A percentile compares a stretch with the other conserved stretches of the same genome.
phyloP scores from a whole-genome alignment of 768 basidiomycete genomes.

The Dendrothele bispora region DNA sequence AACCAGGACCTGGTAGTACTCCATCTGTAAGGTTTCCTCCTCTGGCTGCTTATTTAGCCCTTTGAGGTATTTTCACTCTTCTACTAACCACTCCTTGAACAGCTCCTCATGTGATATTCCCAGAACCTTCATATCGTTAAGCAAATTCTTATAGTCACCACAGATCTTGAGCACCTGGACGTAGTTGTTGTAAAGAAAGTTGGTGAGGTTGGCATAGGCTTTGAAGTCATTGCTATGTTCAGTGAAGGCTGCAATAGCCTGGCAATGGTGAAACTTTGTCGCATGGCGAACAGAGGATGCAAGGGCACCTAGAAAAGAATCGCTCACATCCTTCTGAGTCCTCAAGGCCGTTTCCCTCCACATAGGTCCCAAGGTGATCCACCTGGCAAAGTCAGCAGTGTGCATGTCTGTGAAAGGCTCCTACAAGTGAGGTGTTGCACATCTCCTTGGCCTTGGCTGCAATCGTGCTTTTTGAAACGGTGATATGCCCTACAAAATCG shows the following conservation, averaged over 20 bases:
- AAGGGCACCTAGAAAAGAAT: constrained; percentile 17
- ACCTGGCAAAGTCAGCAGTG: constrained; percentile 22
- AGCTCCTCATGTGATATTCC: neutral
- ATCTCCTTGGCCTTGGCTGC: too few relatives aligned
- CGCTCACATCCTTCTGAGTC: constrained; percentile 19
- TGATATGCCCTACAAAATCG: too few relatives aligned
- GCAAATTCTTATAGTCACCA: neutral
- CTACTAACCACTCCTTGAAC: constrained; percentile 9
- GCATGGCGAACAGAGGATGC: constrained; percentile 10
- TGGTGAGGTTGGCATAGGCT: neutral
- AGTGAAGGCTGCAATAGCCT: too few relatives aligned
- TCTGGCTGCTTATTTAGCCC: constrained; percentile 10
- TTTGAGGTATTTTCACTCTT: constrained; percentile 15
- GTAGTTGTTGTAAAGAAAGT: constrained; percentile 13
- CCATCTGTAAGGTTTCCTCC: constrained; percentile 12
- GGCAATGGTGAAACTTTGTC: constrained; percentile 15
- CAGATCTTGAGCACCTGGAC: constrained; percentile 7
- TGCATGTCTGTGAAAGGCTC: constrained; percentile 20
- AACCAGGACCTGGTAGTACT: constrained; percentile 4
- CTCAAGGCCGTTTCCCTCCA: constrained; percentile 15
- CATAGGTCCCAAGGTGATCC: constrained; percentile 11
- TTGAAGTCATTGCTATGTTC: neutral
- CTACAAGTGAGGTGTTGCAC: constrained; percentile 10
- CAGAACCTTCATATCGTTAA: neutral
- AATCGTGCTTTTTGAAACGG: too few relatives aligned